Percentiles rank a stretch among this genome's conserved stretches.
Conservation (phyloP, 78 protist species). For the Trichosphaerium sp. region DNA sequence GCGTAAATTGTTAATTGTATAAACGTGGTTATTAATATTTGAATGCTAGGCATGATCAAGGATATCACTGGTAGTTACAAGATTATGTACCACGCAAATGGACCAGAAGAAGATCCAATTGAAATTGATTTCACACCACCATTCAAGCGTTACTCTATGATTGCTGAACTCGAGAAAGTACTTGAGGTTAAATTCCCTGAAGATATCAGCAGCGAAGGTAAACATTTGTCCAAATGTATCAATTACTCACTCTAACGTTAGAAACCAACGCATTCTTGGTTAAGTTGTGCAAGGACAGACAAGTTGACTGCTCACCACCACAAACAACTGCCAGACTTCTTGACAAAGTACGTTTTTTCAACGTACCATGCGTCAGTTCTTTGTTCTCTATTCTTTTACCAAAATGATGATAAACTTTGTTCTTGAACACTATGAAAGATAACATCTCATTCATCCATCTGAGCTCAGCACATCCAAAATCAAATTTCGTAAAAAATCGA, state of each 20-base stretch:
- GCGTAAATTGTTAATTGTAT: background rate
- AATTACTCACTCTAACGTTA: background rate
- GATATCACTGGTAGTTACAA: conserved; percentile 43
- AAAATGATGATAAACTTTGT: background rate
- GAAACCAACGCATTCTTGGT: conserved; percentile 56
- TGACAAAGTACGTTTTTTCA: conserved; percentile 80
- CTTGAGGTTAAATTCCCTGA: conserved; percentile 51
- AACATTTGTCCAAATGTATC: background rate
- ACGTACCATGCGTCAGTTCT: background rate
- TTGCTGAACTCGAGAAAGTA: conserved; percentile 64
- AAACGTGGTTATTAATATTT: background rate
- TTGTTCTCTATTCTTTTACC: background rate
- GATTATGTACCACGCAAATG: conserved; percentile 61
- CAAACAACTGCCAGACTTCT: conserved; percentile 91
- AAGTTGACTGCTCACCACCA: conserved; percentile 84
- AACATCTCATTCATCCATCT: too few species aligned
- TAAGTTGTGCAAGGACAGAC: conserved; percentile 43
- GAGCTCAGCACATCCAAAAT: too few species aligned
- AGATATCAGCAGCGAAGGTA: conserved; percentile 31
- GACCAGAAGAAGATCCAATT: conserved; percentile 23
- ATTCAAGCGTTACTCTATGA: conserved; percentile 81
- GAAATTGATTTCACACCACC: conserved; percentile 97
- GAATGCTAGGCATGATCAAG: conserved; percentile 43
- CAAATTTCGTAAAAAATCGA: too few species aligned
- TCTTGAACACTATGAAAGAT: too few species aligned